phyloP scores from a whole-genome alignment of 2,329 filamentous ascomycete species.

The Pseudocercospora pini-densiflorae region DNA sequence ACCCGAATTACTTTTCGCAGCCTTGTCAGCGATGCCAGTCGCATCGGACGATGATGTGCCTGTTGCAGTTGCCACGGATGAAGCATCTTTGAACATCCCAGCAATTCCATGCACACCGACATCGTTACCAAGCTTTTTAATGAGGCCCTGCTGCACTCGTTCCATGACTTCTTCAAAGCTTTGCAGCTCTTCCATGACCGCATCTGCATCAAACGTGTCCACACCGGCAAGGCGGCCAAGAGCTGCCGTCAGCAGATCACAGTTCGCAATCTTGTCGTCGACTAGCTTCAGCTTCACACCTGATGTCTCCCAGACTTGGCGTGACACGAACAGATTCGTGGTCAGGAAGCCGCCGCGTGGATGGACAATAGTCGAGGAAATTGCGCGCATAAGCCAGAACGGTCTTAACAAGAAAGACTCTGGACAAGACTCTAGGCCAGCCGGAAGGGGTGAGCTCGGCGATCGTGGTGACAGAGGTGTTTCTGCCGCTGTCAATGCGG shows the following conservation, averaged over 20 bases:
- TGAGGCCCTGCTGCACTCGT: conserved; percentile 75
- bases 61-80: conserved; percentile 32
- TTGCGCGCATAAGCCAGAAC: conserved; percentile 95
- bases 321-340: conserved; percentile 86
- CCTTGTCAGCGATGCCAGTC: conserved; percentile 44
- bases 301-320: conserved; percentile 92
- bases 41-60: conserved; percentile 33
- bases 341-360: conserved; percentile 91
- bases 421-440: conserved; percentile 87
- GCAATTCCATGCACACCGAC: conserved; percentile 80
- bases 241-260: conserved; percentile 87
- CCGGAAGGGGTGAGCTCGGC: conserved; percentile 62
- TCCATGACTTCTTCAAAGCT: conserved; percentile 83
- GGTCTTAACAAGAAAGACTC: conserved; percentile 87
- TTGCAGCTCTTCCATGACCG: conserved; percentile 93
- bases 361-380: conserved; percentile 91
- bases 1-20: conserved; percentile 60
- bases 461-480: conserved; percentile 37
- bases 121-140: conserved; percentile 88
- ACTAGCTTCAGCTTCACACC: conserved; percentile 89
- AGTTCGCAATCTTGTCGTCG: conserved; percentile 92
- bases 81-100: conserved; percentile 74
- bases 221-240: conserved; percentile 73
- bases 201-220: conserved; percentile 88
- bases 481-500: conserved; percentile 31